These are phyloP conservation scores for Ambrosiella cleistominuta DNA, from an alignment of 2,329 filamentous ascomycete species.

Conservation along the genomic window DNA sequence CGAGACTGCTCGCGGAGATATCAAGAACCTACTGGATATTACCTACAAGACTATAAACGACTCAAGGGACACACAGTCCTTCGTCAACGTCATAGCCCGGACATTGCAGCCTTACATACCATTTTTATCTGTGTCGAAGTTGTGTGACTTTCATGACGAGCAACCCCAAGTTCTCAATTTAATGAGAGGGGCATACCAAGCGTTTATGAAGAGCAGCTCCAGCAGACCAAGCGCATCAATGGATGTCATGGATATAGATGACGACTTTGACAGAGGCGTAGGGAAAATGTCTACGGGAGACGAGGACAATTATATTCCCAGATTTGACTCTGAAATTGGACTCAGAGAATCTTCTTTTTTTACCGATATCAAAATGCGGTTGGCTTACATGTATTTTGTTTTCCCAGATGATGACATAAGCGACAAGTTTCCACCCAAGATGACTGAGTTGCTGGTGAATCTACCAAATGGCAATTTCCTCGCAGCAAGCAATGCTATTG, in stretches of 20 bases:
- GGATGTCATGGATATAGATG: slow-evolving; percentile 51
- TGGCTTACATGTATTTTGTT: slow-evolving; percentile 1
- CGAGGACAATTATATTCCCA: slow-evolving; percentile 3
- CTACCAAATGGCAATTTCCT: slow-evolving; percentile 37
- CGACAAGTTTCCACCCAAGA: not conserved
- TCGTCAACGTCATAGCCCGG: slow-evolving; percentile 30
- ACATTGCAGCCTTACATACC: slow-evolving; percentile 31
- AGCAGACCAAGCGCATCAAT: slow-evolving; percentile 22
- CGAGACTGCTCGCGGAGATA: slow-evolving; percentile 19
- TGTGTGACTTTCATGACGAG: slow-evolving; percentile 23
- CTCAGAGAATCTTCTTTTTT: not conserved
- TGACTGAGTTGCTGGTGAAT: slow-evolving; percentile 29
- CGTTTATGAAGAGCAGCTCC: slow-evolving; percentile 19
- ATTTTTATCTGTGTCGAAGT: slow-evolving; percentile 21
- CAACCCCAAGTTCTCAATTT: slow-evolving; percentile 26
- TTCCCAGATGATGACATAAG: not conserved
- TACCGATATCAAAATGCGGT: slow-evolving; percentile 2
- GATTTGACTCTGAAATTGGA: slow-evolving; percentile 1
- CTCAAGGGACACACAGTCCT: slow-evolving; percentile 28
- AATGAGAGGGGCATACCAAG: slow-evolving; percentile 24
- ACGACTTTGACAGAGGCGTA: slow-evolving; percentile 43
- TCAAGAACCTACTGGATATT: slow-evolving; percentile 21
- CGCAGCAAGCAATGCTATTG: slow-evolving; percentile 30
- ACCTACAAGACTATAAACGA: slow-evolving; percentile 24
- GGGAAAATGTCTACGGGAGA: slow-evolving; percentile 24